Evolutionary conservation across 768 basidiomycete species (phyloP).

Genomic region (Tricholoma sp.): DNA sequence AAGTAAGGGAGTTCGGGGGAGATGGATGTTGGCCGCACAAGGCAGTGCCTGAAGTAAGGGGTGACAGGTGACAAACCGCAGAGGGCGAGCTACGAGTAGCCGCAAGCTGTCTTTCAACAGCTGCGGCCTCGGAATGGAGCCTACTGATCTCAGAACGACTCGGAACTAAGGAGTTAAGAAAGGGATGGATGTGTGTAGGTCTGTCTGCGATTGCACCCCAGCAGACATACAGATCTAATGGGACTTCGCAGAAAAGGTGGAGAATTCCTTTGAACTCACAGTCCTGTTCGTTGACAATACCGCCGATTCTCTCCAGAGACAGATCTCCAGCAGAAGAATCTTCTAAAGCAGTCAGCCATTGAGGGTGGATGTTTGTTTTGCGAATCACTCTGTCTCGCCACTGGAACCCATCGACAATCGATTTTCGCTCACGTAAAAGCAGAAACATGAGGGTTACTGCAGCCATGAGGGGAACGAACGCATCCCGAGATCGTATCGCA

Average conservation of each 20-base stretch:
- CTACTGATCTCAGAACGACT: not conserved
- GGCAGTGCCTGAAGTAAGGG: too few species aligned
- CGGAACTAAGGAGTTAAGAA: not conserved
- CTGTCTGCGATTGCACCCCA: not conserved
- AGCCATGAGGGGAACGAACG: slow-evolving; percentile 13
- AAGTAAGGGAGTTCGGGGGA: not conserved
- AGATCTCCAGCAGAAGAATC: too few species aligned
- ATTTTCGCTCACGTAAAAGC: not conserved
- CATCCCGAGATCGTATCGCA: slow-evolving; percentile 3
- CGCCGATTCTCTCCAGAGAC: not conserved
- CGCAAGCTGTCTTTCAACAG: not conserved
- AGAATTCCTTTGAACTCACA: not conserved
- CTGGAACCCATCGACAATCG: not conserved
- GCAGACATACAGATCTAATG: not conserved
- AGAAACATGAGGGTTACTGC: slow-evolving; percentile 4
- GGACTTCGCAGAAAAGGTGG: not conserved
- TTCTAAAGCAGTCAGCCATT: too few species aligned
- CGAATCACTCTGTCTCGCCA: not conserved
- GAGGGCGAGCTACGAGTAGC: too few species aligned
- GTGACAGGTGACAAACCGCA: too few species aligned
- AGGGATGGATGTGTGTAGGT: not conserved
- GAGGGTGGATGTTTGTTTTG: too few species aligned
- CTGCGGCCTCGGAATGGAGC: not conserved
- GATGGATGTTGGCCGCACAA: not conserved
- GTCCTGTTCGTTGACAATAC: not conserved